Base-by-base conservation (phyloP, 495 filamentous ascomycete species). In the Viridothelium virens region DNA sequence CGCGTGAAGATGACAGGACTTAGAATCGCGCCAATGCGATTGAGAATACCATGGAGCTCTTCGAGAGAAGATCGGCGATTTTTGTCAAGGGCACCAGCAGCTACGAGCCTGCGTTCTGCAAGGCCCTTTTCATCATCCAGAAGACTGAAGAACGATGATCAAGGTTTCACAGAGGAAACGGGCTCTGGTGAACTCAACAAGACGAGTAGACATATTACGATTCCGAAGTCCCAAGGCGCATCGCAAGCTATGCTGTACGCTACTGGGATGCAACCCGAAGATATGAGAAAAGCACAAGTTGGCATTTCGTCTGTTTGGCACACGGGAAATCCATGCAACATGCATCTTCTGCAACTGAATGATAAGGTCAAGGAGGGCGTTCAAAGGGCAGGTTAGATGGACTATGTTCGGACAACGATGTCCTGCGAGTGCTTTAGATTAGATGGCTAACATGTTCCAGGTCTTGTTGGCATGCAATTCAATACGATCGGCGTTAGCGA, bases 211-310 rank as follows among this genome's bases (percentile, higher is more conserved):
- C 73, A 81, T 73, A 88, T 98, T 81, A 97, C 94, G 48, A 91
- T 97, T 77, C 95, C 91, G 70, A 96, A 93, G 77, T 91, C 94
- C 36, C 94, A 98, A 81, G 94, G 94, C 72, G 94, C 95, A 53
- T 96, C 93, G 39, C 94, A 98, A 81, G 95, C 95, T 66, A 98
- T 98, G 94, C 83, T 98, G 56, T 97, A 97, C 81, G 94, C 90
- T 70, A 96, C 92, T 10, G 94, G 94, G 64, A 76, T 98, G 73
- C 84, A 78, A 14, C 87, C 91, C 68, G 82, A 83, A 56, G 94
- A 96, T 76, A 89, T 97, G 86, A 85, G 84, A 78, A 97, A 97
- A 78, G 87, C 94, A 39, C 94, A 98, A 78, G 89, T 98, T 53
- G 94, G 94, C 64, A 97, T 98, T 73, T 95, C 92, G 31, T 97